phyloP scores from a whole-genome alignment of 495 filamentous ascomycete genomes.

The Schizothecium vesticola region DNA sequence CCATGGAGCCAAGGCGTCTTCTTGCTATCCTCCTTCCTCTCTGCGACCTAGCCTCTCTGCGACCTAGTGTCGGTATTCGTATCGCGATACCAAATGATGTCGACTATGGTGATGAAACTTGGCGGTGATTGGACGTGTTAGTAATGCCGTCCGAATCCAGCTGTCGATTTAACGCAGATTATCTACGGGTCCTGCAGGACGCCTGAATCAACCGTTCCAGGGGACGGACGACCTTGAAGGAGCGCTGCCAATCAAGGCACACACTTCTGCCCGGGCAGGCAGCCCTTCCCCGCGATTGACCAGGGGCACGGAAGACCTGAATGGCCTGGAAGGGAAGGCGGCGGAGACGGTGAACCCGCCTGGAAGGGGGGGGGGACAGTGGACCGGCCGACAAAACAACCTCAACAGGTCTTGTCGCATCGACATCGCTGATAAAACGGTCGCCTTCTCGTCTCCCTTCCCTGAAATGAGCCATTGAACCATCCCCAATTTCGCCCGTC shows the following conservation, averaged over 20 bases:
- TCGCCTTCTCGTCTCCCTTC: not conserved
- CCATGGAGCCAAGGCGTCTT: not conserved
- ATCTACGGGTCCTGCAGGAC: slow-evolving; percentile 8
- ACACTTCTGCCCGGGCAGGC: not conserved
- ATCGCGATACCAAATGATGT: not conserved
- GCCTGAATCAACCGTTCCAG: not conserved
- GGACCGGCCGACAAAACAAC: not conserved
- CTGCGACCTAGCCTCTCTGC: not conserved
- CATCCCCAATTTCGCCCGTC: not conserved
- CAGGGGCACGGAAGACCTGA: not conserved
- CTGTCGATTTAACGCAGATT: slow-evolving; percentile 15
- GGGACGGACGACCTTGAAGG: not conserved
- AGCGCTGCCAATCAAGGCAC: slow-evolving; percentile 4
- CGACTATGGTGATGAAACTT: not conserved
- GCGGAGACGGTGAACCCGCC: not conserved
- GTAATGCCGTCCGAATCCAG: not conserved
- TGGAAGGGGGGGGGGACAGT: not conserved
- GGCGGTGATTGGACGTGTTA: slow-evolving; percentile 18
- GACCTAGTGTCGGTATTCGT: not conserved
- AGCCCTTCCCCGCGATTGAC: slow-evolving; percentile 7
- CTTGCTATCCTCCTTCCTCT: not conserved
- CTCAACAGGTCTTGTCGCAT: not conserved
- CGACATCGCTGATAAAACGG: not conserved
- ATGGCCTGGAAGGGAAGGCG: slow-evolving; percentile 16
- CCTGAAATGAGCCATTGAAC: not conserved